phyloP scores from a whole-genome alignment of 2,329 filamentous ascomycete genomes.

The Diaporthe citri region DNA sequence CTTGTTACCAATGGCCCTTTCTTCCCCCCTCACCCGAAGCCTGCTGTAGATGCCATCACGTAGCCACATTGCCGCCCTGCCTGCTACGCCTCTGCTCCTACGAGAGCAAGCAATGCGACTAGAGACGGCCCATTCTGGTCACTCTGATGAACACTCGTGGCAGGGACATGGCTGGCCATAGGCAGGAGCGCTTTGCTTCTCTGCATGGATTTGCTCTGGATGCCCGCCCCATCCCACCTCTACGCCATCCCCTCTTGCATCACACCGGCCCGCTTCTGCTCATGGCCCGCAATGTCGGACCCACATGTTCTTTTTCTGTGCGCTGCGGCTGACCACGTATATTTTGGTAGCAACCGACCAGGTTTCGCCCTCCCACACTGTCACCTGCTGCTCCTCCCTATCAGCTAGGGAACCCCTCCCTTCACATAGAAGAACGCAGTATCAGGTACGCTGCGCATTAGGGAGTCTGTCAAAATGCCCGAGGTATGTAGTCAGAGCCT shows the following conservation, averaged over 20 bases:
- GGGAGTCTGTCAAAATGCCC: conserved; percentile 38
- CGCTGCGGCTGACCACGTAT: conserved; percentile 39
- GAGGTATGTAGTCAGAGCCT: conserved; percentile 35
- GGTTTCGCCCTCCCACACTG: conserved; percentile 31
- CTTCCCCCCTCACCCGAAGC: not conserved
- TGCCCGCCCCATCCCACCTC: conserved; percentile 20
- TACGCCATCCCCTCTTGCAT: conserved; percentile 40
- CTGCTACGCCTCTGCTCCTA: conserved; percentile 1
- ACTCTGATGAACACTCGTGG: not conserved
- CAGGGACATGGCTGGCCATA: not conserved
- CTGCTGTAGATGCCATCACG: conserved; percentile 20
- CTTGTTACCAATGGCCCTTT: not conserved
- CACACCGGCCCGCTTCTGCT: conserved; percentile 41
- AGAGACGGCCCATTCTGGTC: not conserved
- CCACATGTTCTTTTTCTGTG: conserved; percentile 40
- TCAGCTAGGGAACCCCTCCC: conserved; percentile 32
- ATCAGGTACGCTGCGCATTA: conserved; percentile 29
- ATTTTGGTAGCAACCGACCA: conserved; percentile 38
- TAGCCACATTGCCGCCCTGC: not conserved
- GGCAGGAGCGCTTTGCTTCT: not conserved
- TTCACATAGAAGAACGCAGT: conserved; percentile 20
- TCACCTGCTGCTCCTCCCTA: conserved; percentile 30
- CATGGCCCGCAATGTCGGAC: conserved; percentile 36
- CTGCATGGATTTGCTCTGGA: conserved; percentile 19
- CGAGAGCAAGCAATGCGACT: not conserved